Base-by-base conservation (phyloP, 805 yeast genomes). In the Yarrowia deformans region DNA sequence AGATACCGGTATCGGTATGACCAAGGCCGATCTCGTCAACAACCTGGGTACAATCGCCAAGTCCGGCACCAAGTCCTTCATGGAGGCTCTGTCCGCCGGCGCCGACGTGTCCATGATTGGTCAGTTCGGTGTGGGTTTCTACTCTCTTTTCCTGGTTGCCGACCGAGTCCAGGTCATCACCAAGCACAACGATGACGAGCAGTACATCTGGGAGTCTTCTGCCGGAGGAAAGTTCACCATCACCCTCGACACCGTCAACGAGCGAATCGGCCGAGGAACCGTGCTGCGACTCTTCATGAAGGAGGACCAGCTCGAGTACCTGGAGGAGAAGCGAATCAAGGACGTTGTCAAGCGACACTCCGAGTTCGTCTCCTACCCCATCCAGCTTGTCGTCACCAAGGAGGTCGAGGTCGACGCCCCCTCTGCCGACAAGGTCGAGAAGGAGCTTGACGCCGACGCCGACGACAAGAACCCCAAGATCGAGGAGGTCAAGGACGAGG, bases 71-170 rank as follows among this genome's bases (percentile, higher is more conserved):
- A 95, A 95, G 86, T 92, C 97, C 76, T 95, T 95, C 83, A 95
- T 95, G 99, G 99, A 95, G 85, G 99, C 99, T 75, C 87, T 96
- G 74, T 90, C 97, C 74, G 98, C 98, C 74, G 99, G 99, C 84
- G 99, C 99, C 72, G 99, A 95, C 82, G 98, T 95, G 72, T 93
- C 98, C 73, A 95, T 95, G 99, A 95, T 95, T 84, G 99, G 99
- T 88, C 99, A 95, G 85, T 95, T 95, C 86, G 99, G 99, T 93
- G 99, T 95, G 77, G 99, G 99, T 89, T 95, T 95, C 94, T 95
- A 95, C 90, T 95, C 99, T 69, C 86, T 94, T 75, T 95, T 95
- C 91, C 88, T 95, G 85, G 99, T 95, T 80, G 98, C 99, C 77
- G 99, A 95, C 85, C 91, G 88, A 77, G 99, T 95, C 73, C 97